A percentile compares a stretch with the other conserved stretches of the same genome.
These are phyloP conservation scores for Paecilomyces sp. DNA, from an alignment of 2,329 filamentous ascomycete species.

Conservation along the genomic window DNA sequence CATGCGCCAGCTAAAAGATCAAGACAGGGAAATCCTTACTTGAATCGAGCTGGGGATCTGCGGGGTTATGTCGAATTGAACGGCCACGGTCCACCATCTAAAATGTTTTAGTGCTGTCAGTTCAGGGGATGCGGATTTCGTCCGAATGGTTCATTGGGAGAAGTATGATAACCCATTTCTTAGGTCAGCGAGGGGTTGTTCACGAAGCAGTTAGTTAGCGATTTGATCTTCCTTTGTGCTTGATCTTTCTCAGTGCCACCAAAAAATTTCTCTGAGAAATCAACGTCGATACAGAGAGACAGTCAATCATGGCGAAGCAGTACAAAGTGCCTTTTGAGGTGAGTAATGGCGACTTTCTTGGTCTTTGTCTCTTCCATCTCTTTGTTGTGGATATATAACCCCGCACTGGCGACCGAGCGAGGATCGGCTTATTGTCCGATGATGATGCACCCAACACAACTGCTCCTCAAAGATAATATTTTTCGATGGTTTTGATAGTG, in stretches of 20 bases:
- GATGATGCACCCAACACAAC: not conserved
- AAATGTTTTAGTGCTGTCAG: not conserved
- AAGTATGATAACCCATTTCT: not conserved
- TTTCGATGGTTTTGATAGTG: not conserved
- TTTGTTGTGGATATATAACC: not conserved
- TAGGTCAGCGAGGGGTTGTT: not conserved
- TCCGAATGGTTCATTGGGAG: not conserved
- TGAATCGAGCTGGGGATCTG: not conserved
- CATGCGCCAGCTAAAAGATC: not conserved
- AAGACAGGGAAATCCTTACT: not conserved
- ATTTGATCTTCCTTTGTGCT: not conserved
- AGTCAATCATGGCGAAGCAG: slow-evolving; percentile 20
- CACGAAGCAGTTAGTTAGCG: too few relatives aligned
- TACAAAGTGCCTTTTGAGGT: slow-evolving; percentile 34
- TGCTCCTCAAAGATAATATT: not conserved
- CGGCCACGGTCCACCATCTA: not conserved
- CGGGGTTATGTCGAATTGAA: not conserved
- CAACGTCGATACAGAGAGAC: not conserved
- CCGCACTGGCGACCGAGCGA: not conserved
- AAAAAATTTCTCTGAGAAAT: not conserved
- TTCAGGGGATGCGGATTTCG: not conserved
- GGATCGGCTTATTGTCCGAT: not conserved
- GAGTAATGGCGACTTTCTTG: slow-evolving; percentile 3
- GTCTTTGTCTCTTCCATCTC: not conserved
- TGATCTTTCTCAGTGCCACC: not conserved